These are phyloP conservation scores for Enterospora canceri DNA, from an alignment of 371 early-diverging fungal genomes.

Conservation along the genomic window DNA sequence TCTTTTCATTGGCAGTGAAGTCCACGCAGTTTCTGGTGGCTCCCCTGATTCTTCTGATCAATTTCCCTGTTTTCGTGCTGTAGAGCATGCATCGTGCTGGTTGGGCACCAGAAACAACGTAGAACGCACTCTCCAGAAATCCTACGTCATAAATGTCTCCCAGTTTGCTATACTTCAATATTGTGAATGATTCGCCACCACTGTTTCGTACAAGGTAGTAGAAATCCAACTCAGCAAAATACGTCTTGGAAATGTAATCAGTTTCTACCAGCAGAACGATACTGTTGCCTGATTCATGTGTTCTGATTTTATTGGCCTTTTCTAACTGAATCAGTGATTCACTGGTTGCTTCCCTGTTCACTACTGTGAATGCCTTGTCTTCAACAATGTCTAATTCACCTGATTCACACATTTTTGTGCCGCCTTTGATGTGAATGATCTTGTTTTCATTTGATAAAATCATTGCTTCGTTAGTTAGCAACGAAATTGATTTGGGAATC, in stretches of 20 bases:
- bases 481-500: background rate
- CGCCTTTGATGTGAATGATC: background rate
- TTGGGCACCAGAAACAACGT: constrained; percentile 50
- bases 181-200: background rate
- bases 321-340: background rate
- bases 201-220: constrained; percentile 27
- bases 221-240: constrained; percentile 47
- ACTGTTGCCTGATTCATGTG: background rate
- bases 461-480: background rate
- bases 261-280: constrained; percentile 20
- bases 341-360: background rate
- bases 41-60: constrained; percentile 34
- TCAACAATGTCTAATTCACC: background rate
- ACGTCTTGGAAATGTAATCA: constrained; percentile 45
- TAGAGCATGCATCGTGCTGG: constrained; percentile 45
- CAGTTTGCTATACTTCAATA: constrained; percentile 4
- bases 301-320: background rate
- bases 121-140: constrained; percentile 44
- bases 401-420: background rate
- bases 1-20: constrained; percentile 43
- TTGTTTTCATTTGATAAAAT: background rate
- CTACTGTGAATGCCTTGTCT: background rate
- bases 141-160: constrained; percentile 21
- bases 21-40: constrained; percentile 49
- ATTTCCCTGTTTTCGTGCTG: constrained; percentile 15